Percentiles rank a stretch among this genome's conserved stretches.
These are phyloP conservation scores for Alternaria novae-zelandiae DNA, from an alignment of 2,329 filamentous ascomycete species.

Conservation along the genomic window DNA sequence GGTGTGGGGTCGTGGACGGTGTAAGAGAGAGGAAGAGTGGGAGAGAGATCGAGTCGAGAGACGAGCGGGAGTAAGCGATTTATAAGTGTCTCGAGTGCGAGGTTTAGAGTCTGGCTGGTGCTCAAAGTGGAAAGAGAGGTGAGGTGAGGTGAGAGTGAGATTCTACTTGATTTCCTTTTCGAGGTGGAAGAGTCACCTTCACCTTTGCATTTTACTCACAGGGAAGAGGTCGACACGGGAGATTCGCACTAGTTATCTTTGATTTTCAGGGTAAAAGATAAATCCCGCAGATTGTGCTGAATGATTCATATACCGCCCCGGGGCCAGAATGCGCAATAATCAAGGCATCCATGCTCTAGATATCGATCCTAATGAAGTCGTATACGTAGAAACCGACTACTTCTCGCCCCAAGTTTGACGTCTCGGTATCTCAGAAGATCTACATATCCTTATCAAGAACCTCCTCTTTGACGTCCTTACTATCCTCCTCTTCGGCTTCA, in stretches of 20 bases:
- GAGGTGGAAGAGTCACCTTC: neutral
- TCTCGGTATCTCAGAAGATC: neutral
- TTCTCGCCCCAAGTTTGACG: too few species aligned
- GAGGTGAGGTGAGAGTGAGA: neutral
- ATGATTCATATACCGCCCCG: neutral
- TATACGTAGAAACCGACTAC: neutral
- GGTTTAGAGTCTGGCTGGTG: too few species aligned
- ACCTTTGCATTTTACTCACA: neutral
- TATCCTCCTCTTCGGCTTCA: neutral
- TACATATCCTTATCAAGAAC: neutral
- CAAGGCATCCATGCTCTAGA: neutral
- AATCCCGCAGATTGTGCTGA: neutral
- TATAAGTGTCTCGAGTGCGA: too few species aligned
- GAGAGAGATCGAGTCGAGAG: too few species aligned
- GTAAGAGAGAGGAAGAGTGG: too few species aligned
- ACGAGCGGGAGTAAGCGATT: too few species aligned
- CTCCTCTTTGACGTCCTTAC: conserved; percentile 7
- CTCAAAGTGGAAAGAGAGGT: neutral
- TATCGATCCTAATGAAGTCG: neutral
- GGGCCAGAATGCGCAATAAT: neutral
- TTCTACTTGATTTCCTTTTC: neutral
- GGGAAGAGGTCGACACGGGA: neutral
- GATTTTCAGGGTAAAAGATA: neutral
- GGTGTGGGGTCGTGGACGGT: too few species aligned
- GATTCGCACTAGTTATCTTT: neutral